Percentiles rank a stretch among this genome's conserved stretches.
These are phyloP conservation scores for Solanum neorickii DNA, from an alignment of 257 asterid species.

Conservation along the genomic window DNA sequence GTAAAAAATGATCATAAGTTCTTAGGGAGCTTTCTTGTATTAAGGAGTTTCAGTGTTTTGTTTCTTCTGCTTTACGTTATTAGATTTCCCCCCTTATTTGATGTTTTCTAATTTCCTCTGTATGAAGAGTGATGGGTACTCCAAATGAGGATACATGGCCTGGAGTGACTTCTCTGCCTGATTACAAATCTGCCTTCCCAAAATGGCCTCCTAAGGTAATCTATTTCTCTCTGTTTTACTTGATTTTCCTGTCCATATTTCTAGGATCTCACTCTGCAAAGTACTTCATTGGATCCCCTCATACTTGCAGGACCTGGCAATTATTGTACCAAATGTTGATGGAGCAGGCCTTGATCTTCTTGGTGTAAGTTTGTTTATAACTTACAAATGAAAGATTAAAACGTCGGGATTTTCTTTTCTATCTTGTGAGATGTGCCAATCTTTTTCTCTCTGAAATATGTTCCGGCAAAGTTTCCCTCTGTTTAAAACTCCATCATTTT, in stretches of 20 bases:
- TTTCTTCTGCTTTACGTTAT: not conserved
- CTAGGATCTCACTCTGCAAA: not conserved
- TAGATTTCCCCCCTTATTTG: not conserved
- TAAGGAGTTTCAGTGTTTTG: not conserved
- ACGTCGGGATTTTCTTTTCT: not conserved
- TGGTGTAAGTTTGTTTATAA: constrained; percentile 36
- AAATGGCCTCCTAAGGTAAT: constrained; percentile 77
- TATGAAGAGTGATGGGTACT: constrained; percentile 76
- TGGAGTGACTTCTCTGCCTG: constrained; percentile 93
- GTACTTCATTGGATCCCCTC: not conserved
- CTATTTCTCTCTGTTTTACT: not conserved
- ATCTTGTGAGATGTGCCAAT: not conserved
- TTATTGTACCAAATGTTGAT: constrained; percentile 70
- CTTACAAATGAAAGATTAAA: not conserved
- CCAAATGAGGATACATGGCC: constrained; percentile 96
- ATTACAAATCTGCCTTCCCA: constrained; percentile 76
- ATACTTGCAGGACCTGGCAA: constrained; percentile 56
- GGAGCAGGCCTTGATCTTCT: constrained; percentile 79
- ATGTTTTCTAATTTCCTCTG: constrained; percentile 5
- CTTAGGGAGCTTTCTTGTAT: not conserved
- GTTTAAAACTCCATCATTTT: not conserved
- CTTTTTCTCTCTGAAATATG: not conserved
- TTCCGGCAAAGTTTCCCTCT: not conserved
- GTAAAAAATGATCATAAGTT: not conserved
- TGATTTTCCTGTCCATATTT: not conserved